Conservation (phyloP, 2,329 filamentous ascomycete species). For the Microdochium paspali region DNA sequence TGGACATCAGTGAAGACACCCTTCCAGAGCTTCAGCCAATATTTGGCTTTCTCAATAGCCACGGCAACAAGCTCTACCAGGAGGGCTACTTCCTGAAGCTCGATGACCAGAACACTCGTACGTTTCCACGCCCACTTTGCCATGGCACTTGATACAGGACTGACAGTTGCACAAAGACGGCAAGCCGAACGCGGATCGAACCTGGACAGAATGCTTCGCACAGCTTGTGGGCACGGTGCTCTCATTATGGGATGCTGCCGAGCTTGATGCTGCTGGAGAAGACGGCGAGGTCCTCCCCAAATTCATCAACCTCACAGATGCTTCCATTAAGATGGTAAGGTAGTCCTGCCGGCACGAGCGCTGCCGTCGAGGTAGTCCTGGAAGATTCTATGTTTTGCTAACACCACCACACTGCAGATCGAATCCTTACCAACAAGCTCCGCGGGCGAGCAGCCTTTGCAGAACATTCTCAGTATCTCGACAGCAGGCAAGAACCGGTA, state of each 20-base stretch:
- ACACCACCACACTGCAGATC: constrained; percentile 50
- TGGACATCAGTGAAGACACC: constrained; percentile 78
- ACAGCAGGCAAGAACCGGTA: constrained; percentile 95
- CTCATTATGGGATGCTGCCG: constrained; percentile 90
- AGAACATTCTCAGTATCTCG: constrained; percentile 92
- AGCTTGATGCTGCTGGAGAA: constrained; percentile 78
- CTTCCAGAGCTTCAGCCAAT: constrained; percentile 90
- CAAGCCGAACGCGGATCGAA: constrained; percentile 73
- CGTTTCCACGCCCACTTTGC: constrained; percentile 29
- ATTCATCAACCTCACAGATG: constrained; percentile 95
- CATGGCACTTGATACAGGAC: constrained; percentile 12
- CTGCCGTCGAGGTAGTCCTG: no score
- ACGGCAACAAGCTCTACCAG: constrained; percentile 93
- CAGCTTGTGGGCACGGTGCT: constrained; percentile 92
- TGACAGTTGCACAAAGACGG: constrained; percentile 51
- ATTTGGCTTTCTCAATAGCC: constrained; percentile 88
- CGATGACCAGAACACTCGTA: constrained; percentile 88
- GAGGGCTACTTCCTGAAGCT: constrained; percentile 97
- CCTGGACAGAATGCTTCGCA: constrained; percentile 94
- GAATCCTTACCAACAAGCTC: constrained; percentile 83
- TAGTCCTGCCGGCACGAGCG: background rate
- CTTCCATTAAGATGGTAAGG: constrained; percentile 90
- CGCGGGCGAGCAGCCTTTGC: constrained; percentile 65
- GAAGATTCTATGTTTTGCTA: background rate
- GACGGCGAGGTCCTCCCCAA: constrained; percentile 79